Evolutionary conservation across 2,329 filamentous ascomycete genomes (phyloP).

Genomic region (Trichoderma endophyticum): DNA sequence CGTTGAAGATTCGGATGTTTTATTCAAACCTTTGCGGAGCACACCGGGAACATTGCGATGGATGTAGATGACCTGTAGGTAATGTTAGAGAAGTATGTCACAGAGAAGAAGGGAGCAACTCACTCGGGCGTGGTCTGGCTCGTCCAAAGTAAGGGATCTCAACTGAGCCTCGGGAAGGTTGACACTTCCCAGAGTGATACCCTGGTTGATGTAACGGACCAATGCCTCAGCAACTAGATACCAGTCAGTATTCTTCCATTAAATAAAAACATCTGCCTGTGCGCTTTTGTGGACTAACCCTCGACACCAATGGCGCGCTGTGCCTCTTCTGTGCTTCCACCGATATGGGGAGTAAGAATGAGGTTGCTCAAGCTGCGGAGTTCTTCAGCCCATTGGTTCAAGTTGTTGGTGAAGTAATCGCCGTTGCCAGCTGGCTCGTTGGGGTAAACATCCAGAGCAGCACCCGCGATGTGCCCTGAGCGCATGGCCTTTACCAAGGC

Average conservation of each 20-base stretch:
- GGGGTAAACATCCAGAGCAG: conserved; percentile 94
- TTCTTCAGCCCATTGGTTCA: conserved; percentile 84
- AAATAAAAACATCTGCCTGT: neutral
- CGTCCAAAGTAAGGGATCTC: conserved; percentile 84
- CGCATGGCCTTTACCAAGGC: conserved; percentile 86
- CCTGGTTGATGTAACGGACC: conserved; percentile 93
- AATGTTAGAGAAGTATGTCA: conserved; percentile 20
- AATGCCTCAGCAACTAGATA: conserved; percentile 72
- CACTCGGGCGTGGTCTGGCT: conserved; percentile 82
- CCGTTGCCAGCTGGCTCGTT: conserved; percentile 92
- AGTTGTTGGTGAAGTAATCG: conserved; percentile 81
- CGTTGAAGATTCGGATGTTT: conserved; percentile 11
- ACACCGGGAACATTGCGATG: conserved; percentile 97
- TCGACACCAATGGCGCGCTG: conserved; percentile 95
- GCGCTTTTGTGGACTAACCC: conserved; percentile 40
- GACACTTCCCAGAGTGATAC: conserved; percentile 84
- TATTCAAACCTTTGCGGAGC: conserved; percentile 65
- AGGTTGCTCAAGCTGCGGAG: conserved; percentile 84
- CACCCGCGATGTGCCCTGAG: conserved; percentile 82
- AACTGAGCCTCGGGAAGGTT: conserved; percentile 95
- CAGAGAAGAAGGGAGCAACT: conserved; percentile 6
- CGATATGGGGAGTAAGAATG: conserved; percentile 94
- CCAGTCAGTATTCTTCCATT: neutral
- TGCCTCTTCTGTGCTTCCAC: conserved; percentile 95
- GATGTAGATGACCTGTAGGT: conserved; percentile 75